Evolutionary conservation across 2,329 filamentous ascomycete species (phyloP).

Genomic region (Hortaea werneckii): DNA sequence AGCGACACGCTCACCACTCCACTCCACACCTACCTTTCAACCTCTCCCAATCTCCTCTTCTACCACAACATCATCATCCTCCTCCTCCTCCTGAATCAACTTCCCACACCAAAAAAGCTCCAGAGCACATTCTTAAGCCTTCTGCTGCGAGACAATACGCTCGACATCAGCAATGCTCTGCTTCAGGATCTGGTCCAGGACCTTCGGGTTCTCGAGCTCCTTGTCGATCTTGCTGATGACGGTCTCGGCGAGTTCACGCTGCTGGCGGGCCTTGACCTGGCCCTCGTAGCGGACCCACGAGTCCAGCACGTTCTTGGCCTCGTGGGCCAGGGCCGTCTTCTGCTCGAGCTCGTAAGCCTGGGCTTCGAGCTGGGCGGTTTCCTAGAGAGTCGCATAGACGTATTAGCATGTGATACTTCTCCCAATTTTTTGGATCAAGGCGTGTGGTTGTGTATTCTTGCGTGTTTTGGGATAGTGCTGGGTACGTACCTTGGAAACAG

Average conservation of each 20-base stretch:
- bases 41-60: no score
- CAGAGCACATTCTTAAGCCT: no score
- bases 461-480: no score
- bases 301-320: conserved; percentile 92
- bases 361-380: conserved; percentile 93
- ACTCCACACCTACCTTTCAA: no score
- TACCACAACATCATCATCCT: no score
- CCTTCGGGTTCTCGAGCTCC: conserved; percentile 96
- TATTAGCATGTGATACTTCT: no score
- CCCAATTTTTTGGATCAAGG: no score
- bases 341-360: conserved; percentile 97
- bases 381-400: no score
- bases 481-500: conserved; percentile 81
- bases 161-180: conserved; percentile 95
- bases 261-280: conserved; percentile 98
- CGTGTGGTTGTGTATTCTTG: no score
- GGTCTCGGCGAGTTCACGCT: conserved; percentile 84
- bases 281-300: conserved; percentile 98
- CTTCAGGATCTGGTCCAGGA: conserved; percentile 92
- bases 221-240: conserved; percentile 97
- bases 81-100: no score
- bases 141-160: conserved; percentile 46
- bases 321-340: conserved; percentile 77
- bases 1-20: no score
- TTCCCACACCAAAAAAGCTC: no score